A percentile compares a stretch with the other conserved stretches of the same genome.
phyloP scores from a whole-genome alignment of 129 eudicot genomes.

The Daucus carota region DH1_v3.0 NC_030383.2:38432501-38433000 shows the following conservation, averaged over 20 bases:
- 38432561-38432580: slow-evolving; percentile 61
- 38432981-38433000: neutral
- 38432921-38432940: neutral
- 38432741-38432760: slow-evolving; percentile 70
- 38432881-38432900: neutral
- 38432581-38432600: neutral
- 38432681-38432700: slow-evolving; percentile 78
- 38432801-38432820: slow-evolving; percentile 14
- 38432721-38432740: slow-evolving; percentile 74
- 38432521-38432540: slow-evolving; percentile 72
- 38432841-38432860: neutral
- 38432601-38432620: neutral
- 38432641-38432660: neutral
- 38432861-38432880: neutral
- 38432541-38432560: slow-evolving; percentile 77
- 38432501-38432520: slow-evolving; percentile 41
- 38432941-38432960: neutral
- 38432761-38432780: slow-evolving; percentile 10
- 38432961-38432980: neutral
- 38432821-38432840: neutral
- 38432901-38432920: neutral
- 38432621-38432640: neutral
- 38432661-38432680: slow-evolving; percentile 27
- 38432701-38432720: slow-evolving; percentile 80
- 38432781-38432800: neutral